Conservation (phyloP, 1,139 yeast genomes). For the Maudiozyma humilis region DNA sequence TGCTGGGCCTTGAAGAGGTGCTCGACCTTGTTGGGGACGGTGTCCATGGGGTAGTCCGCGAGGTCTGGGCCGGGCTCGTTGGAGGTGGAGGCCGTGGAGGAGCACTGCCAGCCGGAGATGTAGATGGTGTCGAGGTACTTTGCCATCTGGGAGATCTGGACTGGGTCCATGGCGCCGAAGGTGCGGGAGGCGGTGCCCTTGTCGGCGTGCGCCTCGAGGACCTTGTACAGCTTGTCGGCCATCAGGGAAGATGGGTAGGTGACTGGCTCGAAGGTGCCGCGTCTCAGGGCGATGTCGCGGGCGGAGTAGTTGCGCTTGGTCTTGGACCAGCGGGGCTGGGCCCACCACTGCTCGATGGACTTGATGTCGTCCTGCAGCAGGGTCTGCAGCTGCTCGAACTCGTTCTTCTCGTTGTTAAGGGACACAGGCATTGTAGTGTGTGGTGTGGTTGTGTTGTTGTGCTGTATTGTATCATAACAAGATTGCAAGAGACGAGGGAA, state of each 20-base stretch:
- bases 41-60: constrained; percentile 97
- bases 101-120: constrained; percentile 98
- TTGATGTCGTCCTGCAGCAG: constrained; percentile 48
- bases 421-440: constrained; percentile 10
- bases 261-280: constrained; percentile 59
- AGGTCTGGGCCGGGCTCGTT: constrained; percentile 97
- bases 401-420: constrained; percentile 10
- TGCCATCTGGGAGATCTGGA: constrained; percentile 95
- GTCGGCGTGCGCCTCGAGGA: constrained; percentile 64
- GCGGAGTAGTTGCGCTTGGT: constrained; percentile 86
- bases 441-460: constrained; percentile 2
- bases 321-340: constrained; percentile 80
- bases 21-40: constrained; percentile 97
- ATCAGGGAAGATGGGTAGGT: constrained; percentile 71
- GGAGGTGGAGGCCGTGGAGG: constrained; percentile 93
- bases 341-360: constrained; percentile 83
- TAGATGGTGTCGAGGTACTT: constrained; percentile 86
- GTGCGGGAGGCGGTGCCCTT: constrained; percentile 77
- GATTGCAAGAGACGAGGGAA: background rate
- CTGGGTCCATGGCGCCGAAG: constrained; percentile 94
- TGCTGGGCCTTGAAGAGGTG: constrained; percentile 94
- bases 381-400: constrained; percentile 17
- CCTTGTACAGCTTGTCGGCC: constrained; percentile 70
- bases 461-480: background rate
- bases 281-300: constrained; percentile 81